phyloP scores from a whole-genome alignment of 208 protist species.

The Leishmania arabica region DNA sequence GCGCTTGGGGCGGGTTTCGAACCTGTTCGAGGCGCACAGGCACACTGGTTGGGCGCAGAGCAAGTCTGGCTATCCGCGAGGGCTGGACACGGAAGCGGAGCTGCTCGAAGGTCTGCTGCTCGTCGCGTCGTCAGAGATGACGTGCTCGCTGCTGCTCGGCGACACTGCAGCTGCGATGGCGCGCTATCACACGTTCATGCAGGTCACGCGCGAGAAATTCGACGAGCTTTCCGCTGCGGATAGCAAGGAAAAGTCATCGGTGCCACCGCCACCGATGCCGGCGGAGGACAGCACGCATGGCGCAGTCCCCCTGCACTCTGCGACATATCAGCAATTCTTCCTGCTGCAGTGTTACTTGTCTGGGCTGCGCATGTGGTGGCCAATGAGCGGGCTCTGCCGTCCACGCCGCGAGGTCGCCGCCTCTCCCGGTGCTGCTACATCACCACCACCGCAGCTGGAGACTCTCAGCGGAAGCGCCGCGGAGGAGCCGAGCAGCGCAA shows the following conservation, averaged over 20 bases:
- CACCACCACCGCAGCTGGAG: not conserved
- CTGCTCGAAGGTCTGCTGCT: conserved; percentile 65
- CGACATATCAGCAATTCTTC: conserved; percentile 57
- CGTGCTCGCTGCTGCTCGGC: conserved; percentile 53
- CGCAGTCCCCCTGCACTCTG: conserved; percentile 1
- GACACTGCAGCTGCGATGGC: conserved; percentile 32
- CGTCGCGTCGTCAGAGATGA: conserved; percentile 59
- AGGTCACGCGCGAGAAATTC: conserved; percentile 78
- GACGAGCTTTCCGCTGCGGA: conserved; percentile 33
- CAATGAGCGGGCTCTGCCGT: conserved; percentile 34
- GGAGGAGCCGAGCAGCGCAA: not conserved
- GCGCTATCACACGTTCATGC: conserved; percentile 55
- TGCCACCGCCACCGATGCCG: not conserved
- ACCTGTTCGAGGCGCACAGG: conserved; percentile 53
- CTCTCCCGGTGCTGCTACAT: not conserved
- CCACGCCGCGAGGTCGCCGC: conserved; percentile 1
- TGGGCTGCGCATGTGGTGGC: conserved; percentile 46
- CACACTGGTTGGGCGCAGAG: conserved; percentile 20
- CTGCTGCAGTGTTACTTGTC: conserved; percentile 70
- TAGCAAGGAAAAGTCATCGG: not conserved
- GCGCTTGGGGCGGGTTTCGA: conserved; percentile 47
- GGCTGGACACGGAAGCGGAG: conserved; percentile 49
- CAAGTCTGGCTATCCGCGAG: conserved; percentile 47
- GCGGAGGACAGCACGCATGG: not conserved
- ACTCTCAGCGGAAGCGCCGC: not conserved